Base-by-base conservation (phyloP, 1,139 yeast genomes). In the Scheffersomyces titani region DNA sequence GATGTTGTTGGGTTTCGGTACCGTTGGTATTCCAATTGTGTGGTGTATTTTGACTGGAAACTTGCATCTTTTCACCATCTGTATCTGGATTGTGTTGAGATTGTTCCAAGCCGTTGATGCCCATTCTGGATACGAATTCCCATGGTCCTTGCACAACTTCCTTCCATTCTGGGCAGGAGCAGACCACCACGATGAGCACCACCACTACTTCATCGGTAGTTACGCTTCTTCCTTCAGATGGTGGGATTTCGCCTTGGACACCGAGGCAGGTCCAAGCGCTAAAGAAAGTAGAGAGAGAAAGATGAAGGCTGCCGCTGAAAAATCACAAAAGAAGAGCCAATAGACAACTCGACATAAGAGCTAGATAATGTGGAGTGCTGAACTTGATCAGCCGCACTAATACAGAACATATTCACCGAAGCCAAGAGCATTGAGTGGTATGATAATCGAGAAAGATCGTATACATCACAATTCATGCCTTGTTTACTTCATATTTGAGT, bases 91-190 rank as follows among this genome's bases (percentile, higher is more conserved):
- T 51, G 68, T 75, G 16, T 70, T 78, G 61, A 69, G 83, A 64
- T 74, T 79, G 61, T 76, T 78, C 62, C 83, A 79, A 65, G 83
- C 83, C 21, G 80, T 79, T 51, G 83, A 79, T 62, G 72, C 83
- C 11, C 83, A 79, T 60, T 77, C 82, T 3, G 83, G 83, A 21
- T 79, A 79, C 62, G 83, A 79, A 57, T 78, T 79, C 69, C 83
- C 83, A 16, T 77, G 80, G 81, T 78, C 82, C 6, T 76, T 79
- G 62, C 80, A 79, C 63, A 70, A 77, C 61, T 64, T 78, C 63
- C 57, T 79, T 54, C 83, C 83, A 45, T 77, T 79, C 67, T 79
- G 83, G 83, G 83, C 83, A 5, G 83, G 83, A 50, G 83, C 83
- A 19, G 82, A 78, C 54, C 83, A 78, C 65, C 83, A 79, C 60